Base-by-base conservation (phyloP, 495 filamentous ascomycete genomes). In the Pseudomonodictys pantanalensis region DNA sequence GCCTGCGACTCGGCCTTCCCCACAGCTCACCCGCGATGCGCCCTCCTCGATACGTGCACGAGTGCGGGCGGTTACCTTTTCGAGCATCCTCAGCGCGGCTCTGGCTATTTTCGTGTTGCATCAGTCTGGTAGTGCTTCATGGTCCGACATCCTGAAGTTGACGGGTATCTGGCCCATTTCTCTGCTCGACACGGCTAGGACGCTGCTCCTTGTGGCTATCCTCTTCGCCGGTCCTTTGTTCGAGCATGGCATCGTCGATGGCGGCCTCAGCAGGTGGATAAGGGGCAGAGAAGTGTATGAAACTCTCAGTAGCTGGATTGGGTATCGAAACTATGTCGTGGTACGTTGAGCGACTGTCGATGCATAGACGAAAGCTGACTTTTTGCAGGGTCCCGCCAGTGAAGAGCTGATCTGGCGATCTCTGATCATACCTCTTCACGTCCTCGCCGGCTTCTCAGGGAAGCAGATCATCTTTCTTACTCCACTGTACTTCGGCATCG, bases 381-480 rank as follows among this genome's bases (percentile, higher is more conserved):
- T 18, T n/a, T 22, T 11, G 22, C 68, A 91, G 88, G 92, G 90
- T 43, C 93, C 93, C 0, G 71, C 93, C 32, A 96, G 89, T 9
- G 93, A 98, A 77, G 93, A 98, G 72, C 67, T 95, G 49, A 86
- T 97, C 70, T 98, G 95, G 76, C 89, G 93, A 70, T 88, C 89
- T 2, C 81, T 87, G 44, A 81, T 93, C 43, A 78, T 96, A 48
- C 88, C 92, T 5, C 78, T 96, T 2, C 86, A 95, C 69, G 73
- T 96, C 4, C 73, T 92, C n/a, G 82, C 91, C n/a, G 35, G 60
- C 49, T 52, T 55, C 45, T 55, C 64, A 53, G 72, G 84, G 1
- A 72, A 72, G 0, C 76, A 73, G 3, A 84, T 89, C 62, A 78
- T 96, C 66, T 90, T 93, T 71, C 70, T 89, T 7, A 84, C 88